Evolutionary conservation across 805 yeast species (phyloP).

Genomic region (Wickerhamomyces kurtzmanii): DNA sequence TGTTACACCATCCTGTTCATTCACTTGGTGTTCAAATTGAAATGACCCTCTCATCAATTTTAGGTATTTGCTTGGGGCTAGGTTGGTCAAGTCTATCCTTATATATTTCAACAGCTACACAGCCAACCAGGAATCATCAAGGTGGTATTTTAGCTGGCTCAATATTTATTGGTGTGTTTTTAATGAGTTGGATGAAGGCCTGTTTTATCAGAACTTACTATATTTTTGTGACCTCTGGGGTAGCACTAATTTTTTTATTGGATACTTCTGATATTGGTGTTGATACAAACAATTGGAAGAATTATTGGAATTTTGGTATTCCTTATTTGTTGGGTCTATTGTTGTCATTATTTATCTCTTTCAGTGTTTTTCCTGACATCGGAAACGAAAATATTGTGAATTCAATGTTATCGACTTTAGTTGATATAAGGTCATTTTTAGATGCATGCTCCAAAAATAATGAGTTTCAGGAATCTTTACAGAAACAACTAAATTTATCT

Average conservation of each 20-base stretch:
- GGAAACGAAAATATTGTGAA: slow-evolving; percentile 25
- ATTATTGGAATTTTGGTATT: slow-evolving; percentile 30
- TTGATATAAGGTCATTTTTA: slow-evolving; percentile 16
- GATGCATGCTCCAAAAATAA: slow-evolving; percentile 1
- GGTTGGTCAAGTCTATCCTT: slow-evolving; percentile 36
- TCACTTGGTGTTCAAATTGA: slow-evolving; percentile 37
- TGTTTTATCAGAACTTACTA: slow-evolving; percentile 29
- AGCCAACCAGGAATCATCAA: slow-evolving; percentile 28
- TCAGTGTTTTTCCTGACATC: slow-evolving; percentile 26
- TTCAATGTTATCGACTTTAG: slow-evolving; percentile 15
- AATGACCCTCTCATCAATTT: slow-evolving; percentile 26
- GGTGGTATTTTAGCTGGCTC: slow-evolving; percentile 38
- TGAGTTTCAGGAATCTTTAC: slow-evolving; percentile 7
- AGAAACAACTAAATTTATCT: slow-evolving; percentile 19
- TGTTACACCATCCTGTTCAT: slow-evolving; percentile 38
- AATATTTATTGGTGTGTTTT: slow-evolving; percentile 24
- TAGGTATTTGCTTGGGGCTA: slow-evolving; percentile 30
- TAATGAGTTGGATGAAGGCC: slow-evolving; percentile 31
- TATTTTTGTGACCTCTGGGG: slow-evolving; percentile 22
- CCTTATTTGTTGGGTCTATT: slow-evolving; percentile 35
- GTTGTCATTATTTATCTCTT: slow-evolving; percentile 24
- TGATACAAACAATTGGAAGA: slow-evolving; percentile 18
- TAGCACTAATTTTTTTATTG: slow-evolving; percentile 25
- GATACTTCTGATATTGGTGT: slow-evolving; percentile 15
- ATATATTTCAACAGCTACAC: slow-evolving; percentile 28